Evolutionary conservation across 108 stramenopile genomes (phyloP).

Genomic region (Cyclotella choctawhatcheeana): DNA sequence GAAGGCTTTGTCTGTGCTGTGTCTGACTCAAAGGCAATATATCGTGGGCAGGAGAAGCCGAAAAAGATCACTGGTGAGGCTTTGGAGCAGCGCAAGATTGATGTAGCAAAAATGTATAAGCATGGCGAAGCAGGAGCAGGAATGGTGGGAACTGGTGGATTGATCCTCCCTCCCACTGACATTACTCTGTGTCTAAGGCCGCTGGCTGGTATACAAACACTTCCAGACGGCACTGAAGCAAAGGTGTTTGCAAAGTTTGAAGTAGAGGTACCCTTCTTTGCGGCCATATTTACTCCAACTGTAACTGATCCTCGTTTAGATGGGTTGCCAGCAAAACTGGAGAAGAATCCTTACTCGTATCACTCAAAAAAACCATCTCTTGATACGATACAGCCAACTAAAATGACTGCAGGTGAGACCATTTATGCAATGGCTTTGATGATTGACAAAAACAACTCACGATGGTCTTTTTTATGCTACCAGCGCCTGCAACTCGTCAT

Average conservation of each 20-base stretch:
- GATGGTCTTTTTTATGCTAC: no score
- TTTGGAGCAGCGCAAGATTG: conserved; percentile 35
- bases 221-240: conserved; percentile 63
- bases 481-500: conserved; percentile 22
- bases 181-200: conserved; percentile 85
- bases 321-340: conserved; percentile 55
- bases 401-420: conserved; percentile 12
- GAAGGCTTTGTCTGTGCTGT: conserved; percentile 88
- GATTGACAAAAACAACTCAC: no score
- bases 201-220: conserved; percentile 73
- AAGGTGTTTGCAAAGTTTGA: conserved; percentile 90
- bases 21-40: conserved; percentile 54
- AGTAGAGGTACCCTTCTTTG: conserved; percentile 69
- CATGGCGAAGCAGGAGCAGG: conserved; percentile 61
- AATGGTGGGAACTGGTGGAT: conserved; percentile 79
- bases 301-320: conserved; percentile 49
- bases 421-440: not conserved
- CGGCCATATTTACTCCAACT: conserved; percentile 75
- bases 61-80: conserved; percentile 38
- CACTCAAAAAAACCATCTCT: conserved; percentile 14
- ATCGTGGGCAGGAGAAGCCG: conserved; percentile 59
- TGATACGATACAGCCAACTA: conserved; percentile 6
- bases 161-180: conserved; percentile 62
- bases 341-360: conserved; percentile 67
- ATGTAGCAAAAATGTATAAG: conserved; percentile 54